These are phyloP conservation scores for Obba rivulosa DNA, from an alignment of 768 basidiomycete genomes.

Conservation along the genomic window DNA sequence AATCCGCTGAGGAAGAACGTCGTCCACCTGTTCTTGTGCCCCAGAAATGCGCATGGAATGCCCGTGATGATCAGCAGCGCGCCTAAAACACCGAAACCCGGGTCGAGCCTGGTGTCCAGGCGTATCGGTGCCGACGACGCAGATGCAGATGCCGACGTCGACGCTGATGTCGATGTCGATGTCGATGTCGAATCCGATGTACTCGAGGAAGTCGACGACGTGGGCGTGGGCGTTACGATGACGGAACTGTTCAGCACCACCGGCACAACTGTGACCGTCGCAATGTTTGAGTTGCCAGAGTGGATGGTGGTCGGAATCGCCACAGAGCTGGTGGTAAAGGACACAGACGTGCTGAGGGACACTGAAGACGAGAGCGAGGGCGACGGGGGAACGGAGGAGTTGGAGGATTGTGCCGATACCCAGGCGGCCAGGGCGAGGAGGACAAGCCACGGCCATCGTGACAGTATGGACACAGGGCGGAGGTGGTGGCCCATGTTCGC, in stretches of 20 bases:
- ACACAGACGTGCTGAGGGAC: slow-evolving; percentile 41
- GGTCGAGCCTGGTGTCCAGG: slow-evolving; percentile 68
- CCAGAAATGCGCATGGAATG: slow-evolving; percentile 84
- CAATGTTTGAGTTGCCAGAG: slow-evolving; percentile 42
- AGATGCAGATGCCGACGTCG: slow-evolving; percentile 39
- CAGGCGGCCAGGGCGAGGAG: slow-evolving; percentile 23
- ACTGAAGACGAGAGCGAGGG: slow-evolving; percentile 6
- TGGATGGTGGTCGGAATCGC: slow-evolving; percentile 43
- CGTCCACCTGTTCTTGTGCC: slow-evolving; percentile 96
- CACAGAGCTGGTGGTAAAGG: slow-evolving; percentile 48
- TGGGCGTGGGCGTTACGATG: slow-evolving; percentile 42
- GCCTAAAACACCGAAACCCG: slow-evolving; percentile 87
- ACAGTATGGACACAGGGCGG: no score
- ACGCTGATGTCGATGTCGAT: slow-evolving; percentile 19
- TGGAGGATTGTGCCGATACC: slow-evolving; percentile 32
- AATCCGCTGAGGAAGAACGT: slow-evolving; percentile 92
- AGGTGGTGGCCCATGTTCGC: no score
- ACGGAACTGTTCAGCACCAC: slow-evolving; percentile 58
- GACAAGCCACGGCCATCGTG: slow-evolving; percentile 14
- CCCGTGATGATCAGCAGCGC: slow-evolving; percentile 86
- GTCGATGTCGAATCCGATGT: slow-evolving; percentile 15
- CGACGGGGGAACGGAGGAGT: slow-evolving; percentile 18
- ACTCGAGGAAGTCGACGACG: slow-evolving; percentile 32
- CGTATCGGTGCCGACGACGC: slow-evolving; percentile 30
- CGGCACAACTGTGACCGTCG: slow-evolving; percentile 52